Evolutionary conservation across 1,284 basidiomycete species (phyloP), one percentile per base, ranked within the genome.

Genomic region (Abortiporus biennis): DNA sequence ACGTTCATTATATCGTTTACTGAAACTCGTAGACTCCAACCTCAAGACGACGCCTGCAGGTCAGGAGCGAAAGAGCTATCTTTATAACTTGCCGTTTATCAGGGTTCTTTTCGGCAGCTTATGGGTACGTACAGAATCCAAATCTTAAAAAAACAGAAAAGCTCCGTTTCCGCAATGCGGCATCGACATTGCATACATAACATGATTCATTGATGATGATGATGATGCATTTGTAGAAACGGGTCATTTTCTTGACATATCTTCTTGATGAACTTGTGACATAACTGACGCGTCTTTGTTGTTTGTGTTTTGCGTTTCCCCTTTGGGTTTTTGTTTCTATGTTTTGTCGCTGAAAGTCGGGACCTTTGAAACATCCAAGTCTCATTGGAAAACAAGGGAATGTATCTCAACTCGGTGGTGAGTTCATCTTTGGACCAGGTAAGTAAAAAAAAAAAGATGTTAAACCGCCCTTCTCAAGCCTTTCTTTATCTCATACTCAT

Each of bases 361-460:
- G 69, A 8, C 65, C 69, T 3, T 27, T 78, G n/a, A 69, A 67
- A 53, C 61, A 71, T 39, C 70, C 71, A 1, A 51, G 51, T 3
- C 57, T 71, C 19, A 59, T 79, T 11, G 78, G 78, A 1, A 80
- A 79, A 50, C 71, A 78, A 46, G 80, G 80, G 0, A 74, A 76
- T 35, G 55, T 74, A 13, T 66, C 71, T 0, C 80, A 84, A 53
- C 58, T 77, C 1, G 80, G 79, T 1, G 79, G 78, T 2, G 80
- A 82, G 29, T 81, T 81, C 46, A 58, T 82, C 19, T 65, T 82
- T 38, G 76, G 75, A 19, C 74, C 75, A 23, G 75, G 74, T 74
- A 49, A 11, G 55, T 41, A 31, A n/a, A n/a, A n/a, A n/a, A n/a
- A n/a, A n/a, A n/a, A n/a, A n/a, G n/a, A n/a, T n/a, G n/a, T n/a